Percentiles rank a stretch among this genome's conserved stretches.
These are phyloP conservation scores for Hemileccinum rubropunctum DNA, from an alignment of 768 basidiomycete species.

Conservation along the genomic window DNA sequence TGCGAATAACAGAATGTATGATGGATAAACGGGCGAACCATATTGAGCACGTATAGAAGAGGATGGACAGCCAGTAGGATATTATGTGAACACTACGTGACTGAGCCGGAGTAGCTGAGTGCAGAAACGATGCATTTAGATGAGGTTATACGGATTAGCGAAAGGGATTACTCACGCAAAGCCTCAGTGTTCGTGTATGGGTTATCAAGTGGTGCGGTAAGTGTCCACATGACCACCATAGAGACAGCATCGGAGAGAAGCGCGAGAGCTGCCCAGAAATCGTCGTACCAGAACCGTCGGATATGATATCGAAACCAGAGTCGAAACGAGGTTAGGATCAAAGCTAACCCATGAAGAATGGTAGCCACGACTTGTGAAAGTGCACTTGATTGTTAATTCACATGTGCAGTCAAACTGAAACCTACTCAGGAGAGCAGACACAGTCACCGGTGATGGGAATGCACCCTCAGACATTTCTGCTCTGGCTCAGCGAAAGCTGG, in stretches of 20 bases:
- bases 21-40: constrained; percentile 31
- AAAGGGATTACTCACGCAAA: constrained; percentile 13
- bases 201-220: constrained; percentile 26
- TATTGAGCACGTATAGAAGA: constrained; percentile 23
- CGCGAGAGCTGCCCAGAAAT: constrained; percentile 23
- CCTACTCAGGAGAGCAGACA: constrained; percentile 21
- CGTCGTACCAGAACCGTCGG: constrained; percentile 30
- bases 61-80: constrained; percentile 19
- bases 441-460: constrained; percentile 7
- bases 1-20: constrained; percentile 21
- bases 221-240: constrained; percentile 13
- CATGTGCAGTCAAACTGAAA: not conserved
- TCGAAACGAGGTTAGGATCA: constrained; percentile 24
- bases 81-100: constrained; percentile 17
- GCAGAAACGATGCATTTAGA: constrained; percentile 19
- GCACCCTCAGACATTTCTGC: not conserved
- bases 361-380: constrained; percentile 15
- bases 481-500: not conserved
- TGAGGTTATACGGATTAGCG: not conserved
- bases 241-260: constrained; percentile 9
- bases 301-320: constrained; percentile 25
- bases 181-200: constrained; percentile 8
- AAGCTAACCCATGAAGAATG: constrained; percentile 17
- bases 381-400: not conserved
- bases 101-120: constrained; percentile 17